Base-by-base conservation (phyloP, 2,329 filamentous ascomycete genomes). In the Hypoxylon sp. region DNA sequence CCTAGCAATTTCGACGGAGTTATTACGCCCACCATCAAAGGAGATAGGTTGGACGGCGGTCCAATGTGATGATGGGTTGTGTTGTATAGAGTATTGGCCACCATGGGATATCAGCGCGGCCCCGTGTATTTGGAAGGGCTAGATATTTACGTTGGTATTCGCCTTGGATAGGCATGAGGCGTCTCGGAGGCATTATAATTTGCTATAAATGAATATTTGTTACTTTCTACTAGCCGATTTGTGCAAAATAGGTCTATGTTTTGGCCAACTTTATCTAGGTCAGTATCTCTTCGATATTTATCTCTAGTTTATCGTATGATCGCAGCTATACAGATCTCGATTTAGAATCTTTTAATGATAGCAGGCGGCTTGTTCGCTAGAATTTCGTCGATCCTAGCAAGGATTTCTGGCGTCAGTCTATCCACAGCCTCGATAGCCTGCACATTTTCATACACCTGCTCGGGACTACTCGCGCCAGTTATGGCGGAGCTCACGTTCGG, bases 391-490 rank as follows among this genome's bases (percentile, higher is more conserved):
- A 90, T 90, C 81, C 89, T 85, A 11, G 80, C 79, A 80, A 91
- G 75, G 56, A 91, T 81, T 76, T 88, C 87, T 0, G 84, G 83
- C 4, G 87, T 91, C 74, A 91, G 77, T 80, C 86, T 86, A 59
- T 87, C 84, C 24, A 87, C 78, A 9, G 83, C 80, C 11, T 78
- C 80, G 10, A 90, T 70, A 1, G 89, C 87, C 74, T 81, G 80
- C 52, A 88, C 79, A 73, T 88, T 90, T 78, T 90, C 87, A 61
- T 86, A 86, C 48, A 91, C 82, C 81, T 91, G 88, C 76, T 85
- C 83, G 2, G 84, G 80, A 59, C 81, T 84, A 78, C 85, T 88
- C 4, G 88, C 88, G 5, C 88, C 88, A 0, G 86, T 87, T 70
- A 90, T 90, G 35, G 87, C 88, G 14, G 84, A 86, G 76, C 86